Evolutionary conservation across 345 rosid genomes (phyloP).

Genomic region (Excoecaria agallocha): DNA sequence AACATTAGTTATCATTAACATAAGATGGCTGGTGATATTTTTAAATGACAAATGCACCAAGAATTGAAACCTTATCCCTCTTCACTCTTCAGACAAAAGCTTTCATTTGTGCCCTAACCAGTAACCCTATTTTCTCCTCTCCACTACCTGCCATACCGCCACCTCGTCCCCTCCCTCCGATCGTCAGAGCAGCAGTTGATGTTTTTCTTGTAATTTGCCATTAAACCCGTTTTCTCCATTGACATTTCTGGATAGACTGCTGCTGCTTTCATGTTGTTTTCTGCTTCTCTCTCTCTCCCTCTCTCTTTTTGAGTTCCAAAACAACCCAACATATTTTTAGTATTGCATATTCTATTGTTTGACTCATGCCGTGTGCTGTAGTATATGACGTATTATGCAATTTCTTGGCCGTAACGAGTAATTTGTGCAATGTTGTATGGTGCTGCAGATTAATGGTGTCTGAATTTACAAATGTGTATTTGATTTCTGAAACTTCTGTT

Average conservation of each 20-base stretch:
- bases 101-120: too few relatives aligned
- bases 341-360: too few relatives aligned
- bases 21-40: too few relatives aligned
- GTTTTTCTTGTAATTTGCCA: constrained; percentile 7
- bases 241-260: not conserved
- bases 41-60: too few relatives aligned
- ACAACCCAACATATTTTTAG: not conserved
- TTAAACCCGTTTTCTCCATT: not conserved
- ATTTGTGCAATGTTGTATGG: not conserved
- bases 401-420: constrained; percentile 8
- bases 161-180: too few relatives aligned
- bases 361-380: not conserved
- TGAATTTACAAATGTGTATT: constrained; percentile 49
- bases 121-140: too few relatives aligned
- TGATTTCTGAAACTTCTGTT: constrained; percentile 55
- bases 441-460: constrained; percentile 78
- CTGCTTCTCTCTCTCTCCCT: not conserved
- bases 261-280: not conserved
- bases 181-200: too few relatives aligned
- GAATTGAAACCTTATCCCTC: too few relatives aligned
- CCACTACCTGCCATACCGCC: too few relatives aligned
- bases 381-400: not conserved
- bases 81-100: too few relatives aligned
- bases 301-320: not conserved
- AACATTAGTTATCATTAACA: too few relatives aligned